Percentiles rank a stretch among this genome's conserved stretches.
These are phyloP conservation scores for Calvatia gigantea DNA, from an alignment of 768 basidiomycete species.

Conservation along the genomic window DNA sequence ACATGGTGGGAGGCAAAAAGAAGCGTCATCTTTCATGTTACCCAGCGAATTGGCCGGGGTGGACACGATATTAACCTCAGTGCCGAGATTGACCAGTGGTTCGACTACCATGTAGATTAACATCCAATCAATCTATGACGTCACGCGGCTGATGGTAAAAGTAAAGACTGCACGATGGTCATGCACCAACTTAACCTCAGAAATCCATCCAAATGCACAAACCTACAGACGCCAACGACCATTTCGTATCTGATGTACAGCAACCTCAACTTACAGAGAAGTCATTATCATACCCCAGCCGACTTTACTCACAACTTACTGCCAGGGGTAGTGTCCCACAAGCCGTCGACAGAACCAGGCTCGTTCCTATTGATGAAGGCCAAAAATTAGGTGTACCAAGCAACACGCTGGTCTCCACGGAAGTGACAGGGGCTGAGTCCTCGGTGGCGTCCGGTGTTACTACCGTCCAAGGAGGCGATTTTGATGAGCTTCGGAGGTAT, in stretches of 20 bases:
- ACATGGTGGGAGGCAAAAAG: conserved; percentile 1
- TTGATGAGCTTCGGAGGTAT: background rate
- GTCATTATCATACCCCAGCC: no score
- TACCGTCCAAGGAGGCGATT: background rate
- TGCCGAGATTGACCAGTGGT: background rate
- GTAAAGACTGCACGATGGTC: no score
- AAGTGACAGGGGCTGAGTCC: background rate
- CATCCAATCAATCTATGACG: background rate
- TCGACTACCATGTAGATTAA: background rate
- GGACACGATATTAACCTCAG: background rate
- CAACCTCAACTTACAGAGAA: no score
- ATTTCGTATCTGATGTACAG: no score
- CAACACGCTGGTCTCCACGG: no score
- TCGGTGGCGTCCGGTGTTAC: background rate
- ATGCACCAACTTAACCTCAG: background rate
- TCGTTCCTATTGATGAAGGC: no score
- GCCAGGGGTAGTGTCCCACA: no score
- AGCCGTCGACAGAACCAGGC: no score
- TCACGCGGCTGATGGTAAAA: background rate
- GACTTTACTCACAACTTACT: no score
- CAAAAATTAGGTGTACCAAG: no score
- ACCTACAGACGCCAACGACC: no score
- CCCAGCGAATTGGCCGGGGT: background rate
- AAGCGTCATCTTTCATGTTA: background rate
- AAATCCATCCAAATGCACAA: background rate